Evolutionary conservation across 495 filamentous ascomycete genomes (phyloP).

Genomic region (Xylaria grammica): DNA sequence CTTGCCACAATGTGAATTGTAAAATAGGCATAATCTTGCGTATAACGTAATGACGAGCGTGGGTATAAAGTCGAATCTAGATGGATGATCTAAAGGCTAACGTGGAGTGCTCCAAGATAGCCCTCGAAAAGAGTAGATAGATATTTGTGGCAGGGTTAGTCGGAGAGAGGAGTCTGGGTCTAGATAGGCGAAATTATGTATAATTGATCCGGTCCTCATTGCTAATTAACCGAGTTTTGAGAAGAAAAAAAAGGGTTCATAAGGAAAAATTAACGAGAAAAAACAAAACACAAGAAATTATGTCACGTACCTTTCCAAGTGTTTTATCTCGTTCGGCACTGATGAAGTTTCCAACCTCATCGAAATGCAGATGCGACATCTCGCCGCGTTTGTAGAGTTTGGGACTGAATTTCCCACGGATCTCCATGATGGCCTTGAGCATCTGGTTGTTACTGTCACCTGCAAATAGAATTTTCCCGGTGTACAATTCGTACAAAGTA

Average conservation of each 20-base stretch:
- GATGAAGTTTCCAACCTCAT: constrained; percentile 83
- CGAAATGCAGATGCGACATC: constrained; percentile 78
- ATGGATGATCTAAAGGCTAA: neutral
- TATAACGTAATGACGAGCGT: neutral
- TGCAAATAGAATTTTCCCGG: constrained; percentile 94
- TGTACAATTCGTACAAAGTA: constrained; percentile 95
- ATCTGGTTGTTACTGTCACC: constrained; percentile 98
- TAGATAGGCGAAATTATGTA: neutral
- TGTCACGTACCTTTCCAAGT: constrained; percentile 69
- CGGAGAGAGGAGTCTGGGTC: too few relatives aligned
- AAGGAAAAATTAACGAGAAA: neutral
- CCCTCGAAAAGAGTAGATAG: neutral
- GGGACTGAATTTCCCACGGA: constrained; percentile 86
- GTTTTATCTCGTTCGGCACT: constrained; percentile 85
- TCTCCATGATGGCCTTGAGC: constrained; percentile 94
- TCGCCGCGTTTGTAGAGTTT: constrained; percentile 84
- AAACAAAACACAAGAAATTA: neutral
- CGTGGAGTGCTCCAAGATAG: neutral
- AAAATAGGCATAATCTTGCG: neutral
- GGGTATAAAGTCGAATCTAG: neutral
- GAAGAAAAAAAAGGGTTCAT: neutral
- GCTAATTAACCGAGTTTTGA: neutral
- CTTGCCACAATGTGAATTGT: neutral
- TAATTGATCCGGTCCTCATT: neutral
- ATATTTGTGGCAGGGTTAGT: too few relatives aligned